phyloP scores from a whole-genome alignment of 176 grass and related monocot genomes.

The Olyra latifolia region DNA sequence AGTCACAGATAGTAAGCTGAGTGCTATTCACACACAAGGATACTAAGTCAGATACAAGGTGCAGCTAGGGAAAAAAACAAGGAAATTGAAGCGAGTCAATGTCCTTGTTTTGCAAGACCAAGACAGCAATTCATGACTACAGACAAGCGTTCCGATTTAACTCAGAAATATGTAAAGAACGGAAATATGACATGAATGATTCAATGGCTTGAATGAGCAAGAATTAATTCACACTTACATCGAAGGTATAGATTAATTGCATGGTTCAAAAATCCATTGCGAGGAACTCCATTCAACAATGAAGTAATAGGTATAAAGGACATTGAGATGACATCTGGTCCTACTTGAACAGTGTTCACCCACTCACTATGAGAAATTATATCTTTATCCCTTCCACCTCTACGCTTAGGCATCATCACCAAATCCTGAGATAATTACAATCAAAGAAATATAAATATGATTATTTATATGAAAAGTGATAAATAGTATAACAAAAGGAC shows the following conservation, averaged over 20 bases:
- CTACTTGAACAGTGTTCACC: slow-evolving; percentile 70
- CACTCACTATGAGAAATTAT: slow-evolving; percentile 74
- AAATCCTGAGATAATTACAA: slow-evolving; percentile 61
- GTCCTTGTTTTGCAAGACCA: background rate
- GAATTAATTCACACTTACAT: slow-evolving; percentile 55
- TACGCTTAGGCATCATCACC: slow-evolving; percentile 68
- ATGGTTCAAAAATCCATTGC: slow-evolving; percentile 94
- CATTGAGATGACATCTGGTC: slow-evolving; percentile 91
- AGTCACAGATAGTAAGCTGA: background rate
- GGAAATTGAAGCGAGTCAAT: background rate
- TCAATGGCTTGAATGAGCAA: background rate
- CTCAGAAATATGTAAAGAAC: background rate
- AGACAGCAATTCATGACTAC: slow-evolving; percentile 27
- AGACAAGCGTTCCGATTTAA: background rate
- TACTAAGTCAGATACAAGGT: background rate
- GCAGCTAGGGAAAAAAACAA: background rate
- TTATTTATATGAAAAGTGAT: background rate
- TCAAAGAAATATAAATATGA: slow-evolving; percentile 10
- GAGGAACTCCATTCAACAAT: slow-evolving; percentile 92
- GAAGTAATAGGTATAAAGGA: slow-evolving; percentile 98
- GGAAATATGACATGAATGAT: slow-evolving; percentile 11
- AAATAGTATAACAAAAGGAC: slow-evolving; percentile 15
- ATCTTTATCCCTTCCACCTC: slow-evolving; percentile 87
- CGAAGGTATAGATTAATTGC: slow-evolving; percentile 95
- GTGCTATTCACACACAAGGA: background rate